phyloP scores from a whole-genome alignment of 2,329 filamentous ascomycete genomes.

The Fusarium sp. region DNA sequence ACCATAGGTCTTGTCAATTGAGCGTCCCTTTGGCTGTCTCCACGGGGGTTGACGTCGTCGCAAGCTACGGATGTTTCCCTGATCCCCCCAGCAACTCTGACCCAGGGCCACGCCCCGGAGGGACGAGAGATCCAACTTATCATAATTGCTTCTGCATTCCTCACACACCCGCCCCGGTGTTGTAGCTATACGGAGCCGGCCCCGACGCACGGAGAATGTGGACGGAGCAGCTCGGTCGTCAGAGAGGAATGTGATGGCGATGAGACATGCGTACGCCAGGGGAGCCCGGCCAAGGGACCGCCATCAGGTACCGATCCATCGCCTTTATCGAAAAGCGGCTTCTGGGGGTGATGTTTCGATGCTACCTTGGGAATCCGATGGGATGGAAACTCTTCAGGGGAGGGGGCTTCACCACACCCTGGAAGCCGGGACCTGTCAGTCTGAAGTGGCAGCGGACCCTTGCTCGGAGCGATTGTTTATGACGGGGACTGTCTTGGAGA shows the following conservation, averaged over 20 bases:
- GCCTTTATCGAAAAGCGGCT: slow-evolving; percentile 16
- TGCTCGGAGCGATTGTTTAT: slow-evolving; percentile 15
- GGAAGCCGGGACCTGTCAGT: slow-evolving; percentile 36
- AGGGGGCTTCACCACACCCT: slow-evolving; percentile 27
- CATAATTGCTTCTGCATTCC: slow-evolving; percentile 39
- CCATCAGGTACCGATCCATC: slow-evolving; percentile 20
- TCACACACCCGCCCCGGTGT: slow-evolving; percentile 27
- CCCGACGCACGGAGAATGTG: slow-evolving; percentile 39
- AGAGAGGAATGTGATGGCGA: slow-evolving; percentile 39
- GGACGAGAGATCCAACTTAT: slow-evolving; percentile 15
- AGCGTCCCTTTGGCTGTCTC: slow-evolving; percentile 13
- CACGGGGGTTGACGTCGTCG: slow-evolving; percentile 22
- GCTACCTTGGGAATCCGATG: slow-evolving; percentile 27
- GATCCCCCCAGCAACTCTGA: slow-evolving; percentile 34
- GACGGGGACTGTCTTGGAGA: slow-evolving; percentile 31
- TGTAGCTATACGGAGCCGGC: slow-evolving; percentile 33
- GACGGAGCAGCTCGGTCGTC: slow-evolving; percentile 24
- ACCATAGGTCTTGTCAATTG: slow-evolving; percentile 16
- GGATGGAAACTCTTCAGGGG: slow-evolving; percentile 16
- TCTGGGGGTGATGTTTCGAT: slow-evolving; percentile 31
- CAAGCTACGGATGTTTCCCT: slow-evolving; percentile 27
- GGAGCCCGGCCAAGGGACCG: slow-evolving; percentile 15
- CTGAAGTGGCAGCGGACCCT: slow-evolving; percentile 29
- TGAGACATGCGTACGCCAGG: slow-evolving; percentile 29
- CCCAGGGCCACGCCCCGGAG: slow-evolving; percentile 10